A percentile compares a stretch with the other conserved stretches of the same genome.
Conservation (phyloP, 306 rosid species). For the Gillenia trifoliata region DNA sequence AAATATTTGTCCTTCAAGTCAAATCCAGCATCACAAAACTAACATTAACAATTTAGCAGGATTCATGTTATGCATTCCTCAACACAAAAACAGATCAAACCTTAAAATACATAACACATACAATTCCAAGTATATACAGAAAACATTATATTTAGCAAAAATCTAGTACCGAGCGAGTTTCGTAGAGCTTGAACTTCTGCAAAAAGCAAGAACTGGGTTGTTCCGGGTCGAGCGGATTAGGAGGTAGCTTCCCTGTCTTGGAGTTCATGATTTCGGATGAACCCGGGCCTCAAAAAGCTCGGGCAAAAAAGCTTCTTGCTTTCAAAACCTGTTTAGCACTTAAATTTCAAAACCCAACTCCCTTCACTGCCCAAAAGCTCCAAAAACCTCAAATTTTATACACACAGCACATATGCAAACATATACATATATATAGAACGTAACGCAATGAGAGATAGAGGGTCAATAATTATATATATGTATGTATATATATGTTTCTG, state of each 20-base stretch:
- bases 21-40: conserved; percentile 1
- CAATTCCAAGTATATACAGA: not conserved
- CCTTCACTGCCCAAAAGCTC: conserved; percentile 25
- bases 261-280: conserved; percentile 53
- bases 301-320: conserved; percentile 13
- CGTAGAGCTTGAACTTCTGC: conserved; percentile 96
- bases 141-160: not conserved
- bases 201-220: conserved; percentile 40
- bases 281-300: conserved; percentile 60
- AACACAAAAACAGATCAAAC: not conserved
- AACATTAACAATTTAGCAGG: not conserved
- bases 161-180: conserved; percentile 71
- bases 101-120: not conserved
- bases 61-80: not conserved
- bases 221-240: conserved; percentile 29
- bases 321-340: conserved; percentile 9
- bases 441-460: conserved; percentile 21
- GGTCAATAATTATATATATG: not conserved
- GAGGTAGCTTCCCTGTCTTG: conserved; percentile 27
- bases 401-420: conserved; percentile 11
- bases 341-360: conserved; percentile 3
- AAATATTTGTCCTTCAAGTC: not conserved
- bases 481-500: not conserved
- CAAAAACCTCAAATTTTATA: conserved; percentile 27
- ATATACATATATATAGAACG: conserved; percentile 2